Base-by-base conservation (phyloP, 164 flowering plant species). In the Aristolochia fimbriata region DNA sequence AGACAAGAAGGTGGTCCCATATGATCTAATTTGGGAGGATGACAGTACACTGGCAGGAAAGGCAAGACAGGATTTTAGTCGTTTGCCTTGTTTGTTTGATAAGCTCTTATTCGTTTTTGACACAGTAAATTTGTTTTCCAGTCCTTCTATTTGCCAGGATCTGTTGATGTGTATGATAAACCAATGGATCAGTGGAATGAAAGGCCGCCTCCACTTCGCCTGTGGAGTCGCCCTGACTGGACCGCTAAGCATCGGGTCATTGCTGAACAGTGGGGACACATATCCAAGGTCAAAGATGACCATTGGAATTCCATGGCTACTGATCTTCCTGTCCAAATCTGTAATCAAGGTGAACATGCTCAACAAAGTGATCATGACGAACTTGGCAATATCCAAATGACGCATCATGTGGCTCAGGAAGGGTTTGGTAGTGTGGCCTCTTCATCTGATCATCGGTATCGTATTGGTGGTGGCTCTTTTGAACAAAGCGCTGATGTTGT, bases 111-210 rank as follows among this genome's bases (percentile, higher is more conserved):
- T n/a, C 47, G 48, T 58, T 30, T 61, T 55, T 60, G 21, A 55
- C 61, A 20, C 22, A 13, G 14, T 53, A 33, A 8, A 17, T 24
- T 61, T 51, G 23, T 24, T 59, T n/a, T 71, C 47, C 83, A 90
- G 97, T 75, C 94, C 31, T 87, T 93, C 71, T 93, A 93, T 70
- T 70, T 88, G 21, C 95, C 97, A 37, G 96, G 96, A 47, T 90
- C 96, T 37, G 71, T 85, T 30, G 88, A 82, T 61, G 82, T 55
- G 15, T 67, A 76, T 57, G 85, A 81, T 71, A 78, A 81, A 55
- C 83, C 81, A 70, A 62, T 86, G 67, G 91, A 83, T 9, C 86
- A 87, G 41, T 87, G 96, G 96, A 93, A 93, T 59, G 3, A 56
- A 16, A 75, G 20, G 22, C 65, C 92, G 25, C 92, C 94, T 13